Base-by-base conservation (phyloP, 2,329 filamentous ascomycete species). In the Alternaria consortialis region DNA sequence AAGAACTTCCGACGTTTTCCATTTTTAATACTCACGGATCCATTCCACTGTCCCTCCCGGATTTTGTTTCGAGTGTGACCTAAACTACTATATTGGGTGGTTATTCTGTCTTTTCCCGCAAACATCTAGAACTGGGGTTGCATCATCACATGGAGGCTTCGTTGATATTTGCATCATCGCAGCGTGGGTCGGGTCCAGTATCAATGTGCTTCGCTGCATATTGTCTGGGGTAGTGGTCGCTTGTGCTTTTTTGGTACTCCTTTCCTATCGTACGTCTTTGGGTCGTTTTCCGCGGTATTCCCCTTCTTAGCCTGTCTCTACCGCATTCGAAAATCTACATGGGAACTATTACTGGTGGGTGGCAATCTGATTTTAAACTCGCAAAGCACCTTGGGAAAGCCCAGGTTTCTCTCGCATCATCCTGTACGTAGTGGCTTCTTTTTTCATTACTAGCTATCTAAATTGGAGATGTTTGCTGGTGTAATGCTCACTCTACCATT, bases 121-220 rank as follows among this genome's bases (percentile, higher is more conserved):
- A 63, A 56, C 50, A 66, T 58, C 39, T 72, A 72, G 69, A 72
- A 62, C 46, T 60, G 65, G 69, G 68, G 65, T 65, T 71, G 69
- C 69, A 67, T 72, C 50, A 68, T 52, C 40, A 54, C 56, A 37
- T 50, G 69, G 69, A 66, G 67, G 66, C 67, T 69, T 63, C 63
- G 65, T 64, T 64, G 66, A 63, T 66, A 64, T 64, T 62, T 63
- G 68, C 61, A 69, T 70, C 64, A 68, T 68, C 60, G 61, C 61
- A 68, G 68, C 64, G 62, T 63, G 59, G 69, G 62, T 58, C 62
- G 51, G 58, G 62, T 52, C 67, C 63, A 61, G 65, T 61, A 65
- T 60, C n/a, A 34, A 39, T 27, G 51, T 69, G 69, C 68, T 72
- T 68, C 66, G 52, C 27, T 68, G 69, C 66, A 66, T 64, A 42